Evolutionary conservation across 2,329 filamentous ascomycete species (phyloP).

Genomic region (Aureobasidium leucospermi): DNA sequence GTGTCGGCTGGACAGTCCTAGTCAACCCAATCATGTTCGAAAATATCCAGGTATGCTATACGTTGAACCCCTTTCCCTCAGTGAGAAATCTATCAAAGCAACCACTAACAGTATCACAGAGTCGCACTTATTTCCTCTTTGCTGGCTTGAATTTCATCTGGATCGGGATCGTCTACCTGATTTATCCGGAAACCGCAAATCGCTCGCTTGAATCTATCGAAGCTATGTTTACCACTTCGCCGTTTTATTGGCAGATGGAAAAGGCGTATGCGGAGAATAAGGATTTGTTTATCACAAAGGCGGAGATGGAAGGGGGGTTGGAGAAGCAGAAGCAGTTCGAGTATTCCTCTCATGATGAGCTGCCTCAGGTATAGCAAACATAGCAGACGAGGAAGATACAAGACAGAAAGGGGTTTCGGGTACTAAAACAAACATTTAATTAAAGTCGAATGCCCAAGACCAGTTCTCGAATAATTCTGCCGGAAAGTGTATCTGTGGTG

Average conservation of each 20-base stretch:
- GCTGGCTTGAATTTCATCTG: slow-evolving; percentile 45
- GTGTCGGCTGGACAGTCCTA: slow-evolving; percentile 47
- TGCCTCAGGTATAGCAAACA: background rate
- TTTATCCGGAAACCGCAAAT: slow-evolving; percentile 38
- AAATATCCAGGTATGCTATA: slow-evolving; percentile 27
- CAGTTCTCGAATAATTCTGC: slow-evolving; percentile 35
- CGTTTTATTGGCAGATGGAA: slow-evolving; percentile 42
- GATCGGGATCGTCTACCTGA: slow-evolving; percentile 45
- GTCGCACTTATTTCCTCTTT: slow-evolving; percentile 46
- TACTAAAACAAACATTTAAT: background rate
- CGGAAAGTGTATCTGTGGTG: slow-evolving; percentile 33
- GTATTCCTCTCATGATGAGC: background rate
- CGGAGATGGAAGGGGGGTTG: background rate
- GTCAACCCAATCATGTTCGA: slow-evolving; percentile 48
- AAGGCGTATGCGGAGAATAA: slow-evolving; percentile 26
- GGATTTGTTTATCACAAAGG: slow-evolving; percentile 7
- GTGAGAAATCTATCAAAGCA: background rate
- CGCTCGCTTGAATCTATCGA: slow-evolving; percentile 48
- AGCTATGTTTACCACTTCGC: slow-evolving; percentile 42
- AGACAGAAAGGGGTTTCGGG: no score
- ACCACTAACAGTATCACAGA: slow-evolving; percentile 18
- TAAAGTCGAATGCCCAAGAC: slow-evolving; percentile 31
- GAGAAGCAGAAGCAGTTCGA: background rate
- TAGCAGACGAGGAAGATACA: no score
- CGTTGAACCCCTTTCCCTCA: background rate